Evolutionary conservation across 371 early-diverging fungal species (phyloP).

Genomic region (Mortierella sp.): DNA sequence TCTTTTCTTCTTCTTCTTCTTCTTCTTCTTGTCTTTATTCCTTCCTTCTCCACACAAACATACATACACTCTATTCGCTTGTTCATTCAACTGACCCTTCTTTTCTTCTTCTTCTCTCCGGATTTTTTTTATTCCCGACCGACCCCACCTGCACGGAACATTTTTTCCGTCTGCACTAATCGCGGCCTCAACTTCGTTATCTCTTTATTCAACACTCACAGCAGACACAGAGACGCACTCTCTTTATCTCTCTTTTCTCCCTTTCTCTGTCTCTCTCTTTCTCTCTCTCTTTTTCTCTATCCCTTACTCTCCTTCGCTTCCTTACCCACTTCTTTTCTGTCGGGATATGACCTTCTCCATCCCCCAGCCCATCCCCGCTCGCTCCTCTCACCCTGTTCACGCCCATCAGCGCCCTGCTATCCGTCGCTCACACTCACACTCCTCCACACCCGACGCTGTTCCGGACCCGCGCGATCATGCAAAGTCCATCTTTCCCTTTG

Average conservation of each 20-base stretch:
- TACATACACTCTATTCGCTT: slow-evolving; percentile 4
- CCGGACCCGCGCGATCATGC: too few relatives aligned
- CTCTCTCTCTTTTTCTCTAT: background rate
- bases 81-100: background rate
- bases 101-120: background rate
- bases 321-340: background rate
- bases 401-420: slow-evolving; percentile 44
- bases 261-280: background rate
- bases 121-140: slow-evolving; percentile 1
- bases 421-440: slow-evolving; percentile 44
- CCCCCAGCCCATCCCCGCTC: slow-evolving; percentile 50
- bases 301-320: background rate
- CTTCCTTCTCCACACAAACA: background rate
- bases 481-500: too few relatives aligned
- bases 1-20: background rate
- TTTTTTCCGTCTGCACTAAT: background rate
- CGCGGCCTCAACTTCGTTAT: background rate
- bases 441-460: background rate
- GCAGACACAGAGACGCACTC: too few relatives aligned
- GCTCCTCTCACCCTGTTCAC: slow-evolving; percentile 46
- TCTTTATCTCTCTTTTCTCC: background rate
- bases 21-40: background rate
- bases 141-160: background rate
- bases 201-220: too few relatives aligned
- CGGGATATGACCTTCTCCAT: slow-evolving; percentile 46